phyloP scores from a whole-genome alignment of 768 basidiomycete species.

The Baorangia bicolor region DNA sequence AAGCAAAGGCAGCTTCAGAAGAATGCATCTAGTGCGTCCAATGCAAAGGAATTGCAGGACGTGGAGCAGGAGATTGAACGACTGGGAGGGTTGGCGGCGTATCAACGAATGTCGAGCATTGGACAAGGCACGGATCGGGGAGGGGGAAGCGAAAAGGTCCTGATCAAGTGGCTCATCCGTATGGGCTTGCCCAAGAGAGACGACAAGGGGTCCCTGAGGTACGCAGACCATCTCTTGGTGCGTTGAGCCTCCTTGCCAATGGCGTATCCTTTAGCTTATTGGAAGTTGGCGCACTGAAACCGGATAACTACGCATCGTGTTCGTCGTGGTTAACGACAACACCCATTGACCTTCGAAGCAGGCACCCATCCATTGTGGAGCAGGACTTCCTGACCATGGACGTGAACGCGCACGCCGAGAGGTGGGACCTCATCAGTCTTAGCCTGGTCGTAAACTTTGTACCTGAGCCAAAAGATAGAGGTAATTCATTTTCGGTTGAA shows the following conservation, averaged over 20 bases:
- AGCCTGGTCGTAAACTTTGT: constrained; percentile 92
- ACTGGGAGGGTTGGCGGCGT: constrained; percentile 76
- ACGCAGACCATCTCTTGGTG: constrained; percentile 5
- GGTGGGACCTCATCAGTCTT: constrained; percentile 81
- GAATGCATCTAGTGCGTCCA: constrained; percentile 13
- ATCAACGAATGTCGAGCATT: constrained; percentile 79
- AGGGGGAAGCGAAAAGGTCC: constrained; percentile 82
- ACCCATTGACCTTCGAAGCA: constrained; percentile 82
- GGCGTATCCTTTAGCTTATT: constrained; percentile 53
- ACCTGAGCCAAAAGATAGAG: constrained; percentile 70
- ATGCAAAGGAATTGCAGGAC: constrained; percentile 40
- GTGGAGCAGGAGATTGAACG: constrained; percentile 60
- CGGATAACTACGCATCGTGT: constrained; percentile 73
- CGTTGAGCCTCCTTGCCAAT: neutral
- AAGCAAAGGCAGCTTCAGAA: constrained; percentile 54
- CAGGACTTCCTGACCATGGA: constrained; percentile 82
- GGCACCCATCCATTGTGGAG: constrained; percentile 78
- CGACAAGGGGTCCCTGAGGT: constrained; percentile 36
- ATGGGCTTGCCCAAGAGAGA: constrained; percentile 34
- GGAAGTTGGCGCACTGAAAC: constrained; percentile 86
- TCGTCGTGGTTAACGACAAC: constrained; percentile 68
- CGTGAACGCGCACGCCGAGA: constrained; percentile 42
- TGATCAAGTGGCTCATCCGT: constrained; percentile 74
- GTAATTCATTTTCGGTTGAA: constrained; percentile 35
- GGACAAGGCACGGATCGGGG: constrained; percentile 83